A percentile compares a stretch with the other conserved stretches of the same genome.
phyloP scores from a whole-genome alignment of 352 stramenopile genomes.

The Phytopythium litorale region DNA sequence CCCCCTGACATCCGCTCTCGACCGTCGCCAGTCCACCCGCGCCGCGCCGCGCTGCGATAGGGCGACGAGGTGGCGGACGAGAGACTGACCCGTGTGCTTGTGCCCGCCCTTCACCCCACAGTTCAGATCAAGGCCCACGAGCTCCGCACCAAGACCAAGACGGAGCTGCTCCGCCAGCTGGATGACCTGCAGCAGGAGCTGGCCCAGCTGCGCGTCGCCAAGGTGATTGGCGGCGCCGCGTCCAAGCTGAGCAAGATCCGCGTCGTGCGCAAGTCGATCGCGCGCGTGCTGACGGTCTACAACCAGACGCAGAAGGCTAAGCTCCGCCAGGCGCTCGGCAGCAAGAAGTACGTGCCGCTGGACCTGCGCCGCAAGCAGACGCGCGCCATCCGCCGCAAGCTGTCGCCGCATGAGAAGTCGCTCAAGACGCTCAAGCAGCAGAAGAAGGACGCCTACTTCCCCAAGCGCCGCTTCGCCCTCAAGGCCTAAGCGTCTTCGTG shows the following conservation, averaged over 20 bases:
- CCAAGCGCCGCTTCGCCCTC: constrained; percentile 95
- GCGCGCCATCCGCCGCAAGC: constrained; percentile 94
- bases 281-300: constrained; percentile 98
- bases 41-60: neutral
- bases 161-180: constrained; percentile 97
- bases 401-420: constrained; percentile 94
- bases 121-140: constrained; percentile 98
- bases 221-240: constrained; percentile 98
- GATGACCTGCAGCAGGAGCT: constrained; percentile 98
- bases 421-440: constrained; percentile 93
- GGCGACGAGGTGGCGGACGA: neutral
- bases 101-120: constrained; percentile 18
- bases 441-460: constrained; percentile 97
- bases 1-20: neutral
- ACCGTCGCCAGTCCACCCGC: neutral
- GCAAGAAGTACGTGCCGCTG: constrained; percentile 97
- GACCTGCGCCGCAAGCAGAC: constrained; percentile 99
- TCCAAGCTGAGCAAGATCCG: constrained; percentile 99
- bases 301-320: constrained; percentile 99
- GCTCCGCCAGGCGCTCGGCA: constrained; percentile 92
- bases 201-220: constrained; percentile 96
- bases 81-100: constrained; percentile 19
- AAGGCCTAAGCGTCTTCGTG: constrained; percentile 90
- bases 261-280: constrained; percentile 98
- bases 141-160: constrained; percentile 96